phyloP scores from a whole-genome alignment of 2,329 filamentous ascomycete species.

The Pseudocercospora cruenta region DNA sequence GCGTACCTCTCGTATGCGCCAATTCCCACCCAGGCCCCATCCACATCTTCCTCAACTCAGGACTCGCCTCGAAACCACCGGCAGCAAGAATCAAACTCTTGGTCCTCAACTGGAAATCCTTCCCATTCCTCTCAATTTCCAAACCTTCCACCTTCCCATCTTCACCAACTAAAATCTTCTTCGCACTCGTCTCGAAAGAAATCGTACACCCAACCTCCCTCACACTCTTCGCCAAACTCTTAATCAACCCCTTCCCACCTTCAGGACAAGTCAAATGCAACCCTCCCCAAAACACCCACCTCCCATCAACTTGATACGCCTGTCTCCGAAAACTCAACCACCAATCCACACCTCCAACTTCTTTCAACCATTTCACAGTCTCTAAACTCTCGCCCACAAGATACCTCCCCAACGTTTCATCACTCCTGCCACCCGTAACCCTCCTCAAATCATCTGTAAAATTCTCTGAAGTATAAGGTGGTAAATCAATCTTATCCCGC shows the following conservation, averaged over 20 bases:
- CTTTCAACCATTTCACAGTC: slow-evolving; percentile 36
- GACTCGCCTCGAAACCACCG: slow-evolving; percentile 67
- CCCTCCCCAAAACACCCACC: slow-evolving; percentile 69
- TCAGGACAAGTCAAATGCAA: slow-evolving; percentile 62
- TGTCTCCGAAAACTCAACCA: slow-evolving; percentile 67
- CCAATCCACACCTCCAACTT: slow-evolving; percentile 34
- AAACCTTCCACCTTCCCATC: slow-evolving; percentile 42
- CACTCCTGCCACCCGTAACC: slow-evolving; percentile 59
- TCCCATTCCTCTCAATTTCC: slow-evolving; percentile 34
- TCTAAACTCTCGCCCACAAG: slow-evolving; percentile 49
- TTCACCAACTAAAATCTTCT: slow-evolving; percentile 43
- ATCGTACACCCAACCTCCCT: slow-evolving; percentile 48
- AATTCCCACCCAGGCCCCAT: slow-evolving; percentile 66
- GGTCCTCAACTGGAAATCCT: slow-evolving; percentile 38
- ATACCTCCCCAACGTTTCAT: slow-evolving; percentile 52
- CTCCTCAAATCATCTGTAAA: slow-evolving; percentile 62
- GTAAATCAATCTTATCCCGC: slow-evolving; percentile 59
- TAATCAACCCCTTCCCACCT: slow-evolving; percentile 63
- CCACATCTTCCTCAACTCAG: slow-evolving; percentile 58
- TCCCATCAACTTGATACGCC: slow-evolving; percentile 64
- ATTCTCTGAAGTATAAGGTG: slow-evolving; percentile 58
- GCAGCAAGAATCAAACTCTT: slow-evolving; percentile 58
- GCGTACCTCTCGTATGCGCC: slow-evolving; percentile 65
- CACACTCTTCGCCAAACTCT: slow-evolving; percentile 53
- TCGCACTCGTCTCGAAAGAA: slow-evolving; percentile 53